Percentiles rank a stretch among this genome's conserved stretches.
Conservation (phyloP, 495 filamentous ascomycete species). For the Antarctomyces pellizariae region DNA sequence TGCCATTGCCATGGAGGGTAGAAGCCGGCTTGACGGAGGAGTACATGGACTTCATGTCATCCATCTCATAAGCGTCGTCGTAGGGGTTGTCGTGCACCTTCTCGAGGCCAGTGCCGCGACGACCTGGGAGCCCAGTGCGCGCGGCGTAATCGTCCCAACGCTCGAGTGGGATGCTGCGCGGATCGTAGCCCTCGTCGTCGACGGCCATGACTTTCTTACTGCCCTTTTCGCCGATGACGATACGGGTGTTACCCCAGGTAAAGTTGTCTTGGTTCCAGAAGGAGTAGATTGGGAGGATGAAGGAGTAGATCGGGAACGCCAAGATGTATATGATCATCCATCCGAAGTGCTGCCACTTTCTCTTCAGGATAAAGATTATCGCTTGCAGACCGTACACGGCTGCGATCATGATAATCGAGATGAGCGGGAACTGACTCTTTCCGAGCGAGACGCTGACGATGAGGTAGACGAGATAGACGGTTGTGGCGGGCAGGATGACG, state of each 20-base stretch:
- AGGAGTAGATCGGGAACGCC: slow-evolving; percentile 83
- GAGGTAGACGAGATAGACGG: slow-evolving; percentile 72
- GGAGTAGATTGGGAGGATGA: slow-evolving; percentile 81
- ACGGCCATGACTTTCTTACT: slow-evolving; percentile 70
- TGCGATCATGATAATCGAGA: slow-evolving; percentile 73
- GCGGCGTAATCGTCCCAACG: slow-evolving; percentile 95
- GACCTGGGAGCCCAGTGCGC: slow-evolving; percentile 74
- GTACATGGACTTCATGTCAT: slow-evolving; percentile 91
- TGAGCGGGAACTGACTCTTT: slow-evolving; percentile 56
- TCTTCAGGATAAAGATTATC: slow-evolving; percentile 82
- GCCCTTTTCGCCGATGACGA: slow-evolving; percentile 86
- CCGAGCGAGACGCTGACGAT: slow-evolving; percentile 54
- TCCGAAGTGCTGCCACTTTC: slow-evolving; percentile 92
- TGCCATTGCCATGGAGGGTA: slow-evolving; percentile 45
- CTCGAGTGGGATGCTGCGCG: slow-evolving; percentile 78
- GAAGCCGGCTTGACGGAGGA: slow-evolving; percentile 87
- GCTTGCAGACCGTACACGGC: slow-evolving; percentile 90
- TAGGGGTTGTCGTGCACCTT: slow-evolving; percentile 35
- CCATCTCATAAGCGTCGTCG: slow-evolving; percentile 71
- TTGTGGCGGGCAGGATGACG: slow-evolving; percentile 78
- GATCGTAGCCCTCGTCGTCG: slow-evolving; percentile 74
- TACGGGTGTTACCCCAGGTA: slow-evolving; percentile 91
- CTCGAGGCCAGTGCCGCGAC: slow-evolving; percentile 50
- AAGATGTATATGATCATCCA: slow-evolving; percentile 98
- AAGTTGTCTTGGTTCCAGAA: slow-evolving; percentile 99